phyloP scores from a whole-genome alignment of 805 yeast genomes.

The Saccharomycopsis amapae region DNA sequence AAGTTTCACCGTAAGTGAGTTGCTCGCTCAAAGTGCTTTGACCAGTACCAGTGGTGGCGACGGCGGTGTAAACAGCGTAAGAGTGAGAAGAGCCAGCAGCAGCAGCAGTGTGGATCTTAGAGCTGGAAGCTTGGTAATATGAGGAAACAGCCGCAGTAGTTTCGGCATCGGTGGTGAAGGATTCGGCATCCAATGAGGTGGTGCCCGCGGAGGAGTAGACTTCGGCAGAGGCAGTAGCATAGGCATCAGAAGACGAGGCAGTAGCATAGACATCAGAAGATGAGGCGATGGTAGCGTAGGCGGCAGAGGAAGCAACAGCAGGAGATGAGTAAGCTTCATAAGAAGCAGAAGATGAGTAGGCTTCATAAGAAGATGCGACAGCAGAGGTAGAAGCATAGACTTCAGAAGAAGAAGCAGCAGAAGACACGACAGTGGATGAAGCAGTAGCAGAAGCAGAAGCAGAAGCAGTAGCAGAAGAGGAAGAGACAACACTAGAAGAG shows the following conservation, averaged over 20 bases:
- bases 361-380: conserved; percentile 22
- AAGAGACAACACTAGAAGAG: conserved; percentile 18
- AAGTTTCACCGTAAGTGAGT: no score
- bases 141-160: neutral
- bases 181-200: neutral
- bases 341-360: conserved; percentile 23
- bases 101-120: neutral
- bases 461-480: conserved; percentile 18
- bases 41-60: no score
- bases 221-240: neutral
- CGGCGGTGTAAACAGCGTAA: no score
- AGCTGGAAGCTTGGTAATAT: neutral
- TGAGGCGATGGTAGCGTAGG: conserved; percentile 3
- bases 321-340: conserved; percentile 20
- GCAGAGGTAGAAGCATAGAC: conserved; percentile 23
- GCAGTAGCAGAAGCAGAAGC: conserved; percentile 16
- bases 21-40: no score
- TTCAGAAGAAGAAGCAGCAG: conserved; percentile 13
- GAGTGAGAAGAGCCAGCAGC: no score
- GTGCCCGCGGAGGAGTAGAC: neutral
- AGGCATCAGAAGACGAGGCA: conserved; percentile 4
- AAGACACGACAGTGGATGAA: conserved; percentile 14
- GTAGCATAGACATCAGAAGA: neutral
- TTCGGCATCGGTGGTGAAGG: neutral
- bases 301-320: conserved; percentile 1